Evolutionary conservation across 2,329 filamentous ascomycete genomes (phyloP).

Genomic region (Clonostachys rosea): DNA sequence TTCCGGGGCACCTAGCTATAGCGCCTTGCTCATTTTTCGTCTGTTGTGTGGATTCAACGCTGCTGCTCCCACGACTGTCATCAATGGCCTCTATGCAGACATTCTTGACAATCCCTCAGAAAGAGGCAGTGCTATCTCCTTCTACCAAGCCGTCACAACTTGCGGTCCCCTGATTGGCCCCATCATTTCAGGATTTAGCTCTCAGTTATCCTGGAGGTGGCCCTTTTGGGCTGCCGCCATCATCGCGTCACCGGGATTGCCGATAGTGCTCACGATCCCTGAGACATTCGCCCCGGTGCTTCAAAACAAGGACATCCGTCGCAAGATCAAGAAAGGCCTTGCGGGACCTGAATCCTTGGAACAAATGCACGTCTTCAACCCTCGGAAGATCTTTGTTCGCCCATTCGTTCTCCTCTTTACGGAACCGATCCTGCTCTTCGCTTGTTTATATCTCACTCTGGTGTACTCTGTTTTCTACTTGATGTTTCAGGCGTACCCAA

Average conservation of each 20-base stretch:
- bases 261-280: conserved; percentile 28
- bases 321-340: conserved; percentile 36
- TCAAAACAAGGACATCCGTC: conserved; percentile 38
- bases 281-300: conserved; percentile 46
- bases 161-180: conserved; percentile 37
- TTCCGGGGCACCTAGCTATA: conserved; percentile 34
- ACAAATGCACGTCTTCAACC: conserved; percentile 24
- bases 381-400: conserved; percentile 41
- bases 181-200: conserved; percentile 44
- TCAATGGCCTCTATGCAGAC: conserved; percentile 24
- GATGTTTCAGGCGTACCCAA: conserved; percentile 45
- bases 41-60: conserved; percentile 23
- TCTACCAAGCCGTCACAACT: conserved; percentile 27
- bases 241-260: conserved; percentile 17
- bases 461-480: conserved; percentile 48
- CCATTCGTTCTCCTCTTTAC: conserved; percentile 40
- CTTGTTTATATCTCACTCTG: conserved; percentile 43
- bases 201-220: conserved; percentile 35
- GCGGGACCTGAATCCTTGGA: conserved; percentile 2
- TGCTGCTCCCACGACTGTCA: conserved; percentile 24
- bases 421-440: conserved; percentile 44
- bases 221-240: conserved; percentile 31
- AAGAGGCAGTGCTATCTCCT: conserved; percentile 21
- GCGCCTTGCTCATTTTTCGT: conserved; percentile 35
- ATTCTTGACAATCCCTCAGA: conserved; percentile 21